Percentiles rank a stretch among this genome's conserved stretches.
Evolutionary conservation across 371 early-diverging fungal genomes (phyloP).

Genomic region (Mortierella sp.): DNA sequence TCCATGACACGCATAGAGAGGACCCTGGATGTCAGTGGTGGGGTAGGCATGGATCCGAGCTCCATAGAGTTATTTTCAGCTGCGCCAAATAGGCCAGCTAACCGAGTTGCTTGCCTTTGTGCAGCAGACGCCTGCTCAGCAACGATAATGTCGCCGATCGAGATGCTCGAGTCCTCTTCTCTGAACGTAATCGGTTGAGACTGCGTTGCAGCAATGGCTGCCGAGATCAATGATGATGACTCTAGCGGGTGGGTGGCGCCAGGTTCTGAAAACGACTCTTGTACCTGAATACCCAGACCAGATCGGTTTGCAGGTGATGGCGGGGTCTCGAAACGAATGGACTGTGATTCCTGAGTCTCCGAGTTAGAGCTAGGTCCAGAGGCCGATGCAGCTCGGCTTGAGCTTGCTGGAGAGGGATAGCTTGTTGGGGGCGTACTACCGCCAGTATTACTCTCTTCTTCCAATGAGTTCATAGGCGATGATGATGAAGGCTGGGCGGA

Average conservation of each 20-base stretch:
- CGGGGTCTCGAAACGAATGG: slow-evolving; percentile 23
- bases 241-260: slow-evolving; percentile 39
- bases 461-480: slow-evolving; percentile 8
- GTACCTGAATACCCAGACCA: slow-evolving; percentile 45
- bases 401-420: slow-evolving; percentile 30
- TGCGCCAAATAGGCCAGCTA: neutral
- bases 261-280: slow-evolving; percentile 32
- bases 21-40: slow-evolving; percentile 33
- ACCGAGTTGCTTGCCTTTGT: slow-evolving; percentile 3
- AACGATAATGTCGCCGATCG: slow-evolving; percentile 41
- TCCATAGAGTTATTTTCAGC: neutral
- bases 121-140: slow-evolving; percentile 38
- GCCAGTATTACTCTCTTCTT: neutral
- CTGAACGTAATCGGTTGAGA: slow-evolving; percentile 22
- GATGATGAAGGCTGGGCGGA: slow-evolving; percentile 9
- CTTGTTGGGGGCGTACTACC: neutral
- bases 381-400: slow-evolving; percentile 5
- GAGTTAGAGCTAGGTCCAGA: slow-evolving; percentile 11
- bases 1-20: slow-evolving; percentile 22
- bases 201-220: neutral
- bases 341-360: slow-evolving; percentile 8
- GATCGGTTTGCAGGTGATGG: slow-evolving; percentile 35
- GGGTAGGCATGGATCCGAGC: slow-evolving; percentile 34
- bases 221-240: slow-evolving; percentile 5
- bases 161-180: slow-evolving; percentile 26